Conservation (phyloP, 306 rosid species). For the Fragaria vesca region DNA sequence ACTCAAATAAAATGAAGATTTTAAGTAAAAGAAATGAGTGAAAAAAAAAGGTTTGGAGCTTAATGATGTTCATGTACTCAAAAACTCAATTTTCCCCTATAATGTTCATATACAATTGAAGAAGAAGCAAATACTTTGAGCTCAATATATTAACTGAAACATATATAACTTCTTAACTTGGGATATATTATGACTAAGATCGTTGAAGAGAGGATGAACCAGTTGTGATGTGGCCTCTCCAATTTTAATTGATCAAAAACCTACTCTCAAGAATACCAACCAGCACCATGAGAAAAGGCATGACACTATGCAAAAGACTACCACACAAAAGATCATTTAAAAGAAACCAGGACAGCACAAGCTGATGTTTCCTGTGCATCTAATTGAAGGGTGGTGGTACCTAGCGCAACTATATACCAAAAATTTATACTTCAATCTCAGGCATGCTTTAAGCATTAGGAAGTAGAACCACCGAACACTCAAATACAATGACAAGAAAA, state of each 20-base stretch:
- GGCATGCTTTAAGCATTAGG: neutral
- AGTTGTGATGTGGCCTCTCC: neutral
- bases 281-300: neutral
- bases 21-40: neutral
- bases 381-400: neutral
- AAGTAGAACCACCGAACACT: neutral
- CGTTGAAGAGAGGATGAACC: neutral
- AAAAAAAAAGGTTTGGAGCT: neutral
- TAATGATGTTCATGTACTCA: neutral
- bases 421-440: neutral
- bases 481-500: constrained; percentile 13
- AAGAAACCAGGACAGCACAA: too few species aligned
- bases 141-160: neutral
- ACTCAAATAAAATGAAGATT: neutral
- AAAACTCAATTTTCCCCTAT: neutral
- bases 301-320: too few species aligned
- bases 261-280: neutral
- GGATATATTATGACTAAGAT: neutral
- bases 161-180: neutral
- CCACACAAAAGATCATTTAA: too few species aligned
- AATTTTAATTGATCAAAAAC: neutral
- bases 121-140: neutral
- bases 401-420: neutral
- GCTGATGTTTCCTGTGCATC: neutral
- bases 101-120: neutral